These are phyloP conservation scores for Arachnomyces sp. DNA, from an alignment of 2,329 filamentous ascomycete genomes.

Conservation along the genomic window DNA sequence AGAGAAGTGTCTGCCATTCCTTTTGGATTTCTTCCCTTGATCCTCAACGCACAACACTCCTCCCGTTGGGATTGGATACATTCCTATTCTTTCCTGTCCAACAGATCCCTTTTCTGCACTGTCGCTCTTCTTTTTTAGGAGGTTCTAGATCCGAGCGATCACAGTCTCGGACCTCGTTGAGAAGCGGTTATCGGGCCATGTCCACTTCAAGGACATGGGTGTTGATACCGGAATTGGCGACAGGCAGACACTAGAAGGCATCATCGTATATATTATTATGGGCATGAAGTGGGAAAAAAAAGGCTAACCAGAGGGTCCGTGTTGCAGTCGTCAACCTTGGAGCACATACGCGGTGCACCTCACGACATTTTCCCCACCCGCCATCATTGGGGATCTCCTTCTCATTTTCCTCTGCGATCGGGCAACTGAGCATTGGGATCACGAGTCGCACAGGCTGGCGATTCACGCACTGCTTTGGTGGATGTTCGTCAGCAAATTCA, in stretches of 20 bases:
- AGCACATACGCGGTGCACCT: constrained; percentile 88
- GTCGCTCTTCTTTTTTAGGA: no score
- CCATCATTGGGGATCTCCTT: constrained; percentile 67
- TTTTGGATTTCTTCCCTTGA: constrained; percentile 3
- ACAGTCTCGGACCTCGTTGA: no score
- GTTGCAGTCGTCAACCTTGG: constrained; percentile 73
- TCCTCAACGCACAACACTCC: no score
- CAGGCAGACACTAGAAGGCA: constrained; percentile 9
- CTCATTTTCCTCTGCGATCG: constrained; percentile 62
- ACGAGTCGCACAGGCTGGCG: constrained; percentile 44
- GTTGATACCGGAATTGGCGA: constrained; percentile 9
- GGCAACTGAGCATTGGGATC: constrained; percentile 56
- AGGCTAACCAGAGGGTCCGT: constrained; percentile 22
- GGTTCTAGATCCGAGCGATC: no score
- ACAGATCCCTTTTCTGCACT: neutral
- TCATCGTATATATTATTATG: constrained; percentile 6
- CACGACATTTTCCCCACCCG: constrained; percentile 84
- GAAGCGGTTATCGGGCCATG: no score
- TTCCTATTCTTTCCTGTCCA: constrained; percentile 14
- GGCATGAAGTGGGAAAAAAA: neutral
- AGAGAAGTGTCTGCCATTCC: constrained; percentile 7
- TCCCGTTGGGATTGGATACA: constrained; percentile 13
- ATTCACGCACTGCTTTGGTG: constrained; percentile 59
- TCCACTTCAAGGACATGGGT: constrained; percentile 1
- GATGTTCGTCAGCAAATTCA: constrained; percentile 82